phyloP scores from a whole-genome alignment of 2,329 filamentous ascomycete species.

The Geosmithia flava region DNA sequence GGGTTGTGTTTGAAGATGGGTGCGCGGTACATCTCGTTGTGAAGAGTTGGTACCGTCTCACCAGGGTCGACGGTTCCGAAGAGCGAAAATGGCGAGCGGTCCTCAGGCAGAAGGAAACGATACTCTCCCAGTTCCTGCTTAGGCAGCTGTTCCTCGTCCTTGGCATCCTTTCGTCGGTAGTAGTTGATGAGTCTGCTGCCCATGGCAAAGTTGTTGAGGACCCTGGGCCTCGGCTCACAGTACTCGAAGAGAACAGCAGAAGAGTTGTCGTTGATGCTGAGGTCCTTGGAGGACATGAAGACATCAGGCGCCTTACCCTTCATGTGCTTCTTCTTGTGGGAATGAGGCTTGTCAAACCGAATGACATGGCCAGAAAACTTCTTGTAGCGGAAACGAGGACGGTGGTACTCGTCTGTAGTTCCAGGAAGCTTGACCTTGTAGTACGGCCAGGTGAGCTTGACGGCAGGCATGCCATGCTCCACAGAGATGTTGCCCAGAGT shows the following conservation, averaged over 20 bases:
- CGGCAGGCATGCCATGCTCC: constrained; percentile 85
- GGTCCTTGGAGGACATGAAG: constrained; percentile 67
- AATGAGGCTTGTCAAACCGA: constrained; percentile 57
- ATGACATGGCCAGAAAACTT: constrained; percentile 55
- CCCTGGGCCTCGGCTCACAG: constrained; percentile 82
- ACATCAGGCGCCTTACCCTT: constrained; percentile 71
- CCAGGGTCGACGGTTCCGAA: constrained; percentile 90
- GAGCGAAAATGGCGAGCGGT: constrained; percentile 89
- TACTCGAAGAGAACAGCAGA: constrained; percentile 85
- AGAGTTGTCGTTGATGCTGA: constrained; percentile 82
- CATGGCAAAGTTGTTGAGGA: constrained; percentile 96
- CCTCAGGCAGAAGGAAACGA: constrained; percentile 77
- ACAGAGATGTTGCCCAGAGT: constrained; percentile 85
- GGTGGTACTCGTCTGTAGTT: constrained; percentile 71
- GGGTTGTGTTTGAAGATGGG: constrained; percentile 82
- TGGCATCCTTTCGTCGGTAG: constrained; percentile 67
- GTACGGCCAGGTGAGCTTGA: constrained; percentile 89
- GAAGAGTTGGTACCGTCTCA: constrained; percentile 78
- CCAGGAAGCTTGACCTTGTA: constrained; percentile 76
- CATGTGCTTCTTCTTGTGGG: constrained; percentile 69
- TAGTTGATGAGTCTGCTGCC: constrained; percentile 94
- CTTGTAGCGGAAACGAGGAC: constrained; percentile 64
- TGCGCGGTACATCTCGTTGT: constrained; percentile 91
- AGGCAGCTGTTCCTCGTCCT: constrained; percentile 62
- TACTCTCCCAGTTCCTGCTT: constrained; percentile 83